Conservation (phyloP, 768 basidiomycete genomes). For the Auricularia auricula-judae region DNA sequence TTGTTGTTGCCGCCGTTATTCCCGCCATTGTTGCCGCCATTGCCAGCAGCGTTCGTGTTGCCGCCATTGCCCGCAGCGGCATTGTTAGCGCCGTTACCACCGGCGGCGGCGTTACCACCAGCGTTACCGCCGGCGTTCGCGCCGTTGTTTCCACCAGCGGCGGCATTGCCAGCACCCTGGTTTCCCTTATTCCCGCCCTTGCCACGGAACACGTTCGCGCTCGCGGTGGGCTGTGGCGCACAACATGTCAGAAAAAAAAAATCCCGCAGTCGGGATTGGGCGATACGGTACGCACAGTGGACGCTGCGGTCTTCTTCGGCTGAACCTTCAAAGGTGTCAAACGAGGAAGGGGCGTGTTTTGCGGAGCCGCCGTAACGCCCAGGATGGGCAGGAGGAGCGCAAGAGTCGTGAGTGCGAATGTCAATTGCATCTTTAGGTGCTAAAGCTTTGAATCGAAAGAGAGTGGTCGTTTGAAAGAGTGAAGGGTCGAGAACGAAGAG, state of each 20-base stretch:
- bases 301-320: background rate
- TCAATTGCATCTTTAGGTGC: background rate
- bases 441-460: background rate
- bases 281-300: background rate
- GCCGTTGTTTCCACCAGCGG: background rate
- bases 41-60: background rate
- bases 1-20: constrained; percentile 20
- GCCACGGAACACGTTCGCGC: background rate
- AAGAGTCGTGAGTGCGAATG: background rate
- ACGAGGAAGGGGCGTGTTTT: background rate
- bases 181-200: background rate
- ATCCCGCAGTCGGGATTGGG: background rate
- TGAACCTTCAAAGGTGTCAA: background rate
- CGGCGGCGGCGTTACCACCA: background rate
- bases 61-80: background rate
- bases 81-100: background rate
- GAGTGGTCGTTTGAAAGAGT: background rate
- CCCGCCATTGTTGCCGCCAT: constrained; percentile 6
- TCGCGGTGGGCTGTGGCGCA: background rate
- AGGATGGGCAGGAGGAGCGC: background rate
- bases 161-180: background rate
- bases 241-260: background rate
- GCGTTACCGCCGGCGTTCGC: background rate
- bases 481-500: background rate
- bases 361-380: background rate